Conservation (phyloP, 306 rosid species). For the Chamaecrista fasciculata region DNA sequence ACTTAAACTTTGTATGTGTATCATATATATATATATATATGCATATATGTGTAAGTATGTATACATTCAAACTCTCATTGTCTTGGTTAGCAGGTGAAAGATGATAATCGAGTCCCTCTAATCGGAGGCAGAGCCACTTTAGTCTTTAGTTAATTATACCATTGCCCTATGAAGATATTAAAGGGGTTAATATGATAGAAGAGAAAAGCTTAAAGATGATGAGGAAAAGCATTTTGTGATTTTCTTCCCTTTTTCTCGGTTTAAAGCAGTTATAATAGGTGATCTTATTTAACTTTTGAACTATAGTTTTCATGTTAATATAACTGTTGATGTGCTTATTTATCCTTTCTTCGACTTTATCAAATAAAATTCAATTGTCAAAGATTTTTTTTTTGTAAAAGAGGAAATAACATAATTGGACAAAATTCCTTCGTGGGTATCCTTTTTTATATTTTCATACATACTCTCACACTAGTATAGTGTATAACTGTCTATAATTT, state of each 20-base stretch:
- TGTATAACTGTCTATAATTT: too few species aligned
- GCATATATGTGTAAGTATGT: background rate
- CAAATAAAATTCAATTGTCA: background rate
- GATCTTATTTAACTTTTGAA: background rate
- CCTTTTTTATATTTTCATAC: too few species aligned
- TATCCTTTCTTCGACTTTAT: background rate
- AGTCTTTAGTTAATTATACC: background rate
- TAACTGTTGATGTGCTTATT: background rate
- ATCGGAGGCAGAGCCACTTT: background rate
- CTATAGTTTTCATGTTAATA: background rate
- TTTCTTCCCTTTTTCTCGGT: background rate
- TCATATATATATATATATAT: background rate
- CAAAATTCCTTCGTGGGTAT: too few species aligned
- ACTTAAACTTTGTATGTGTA: background rate
- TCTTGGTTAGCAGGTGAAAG: slow-evolving; percentile 4
- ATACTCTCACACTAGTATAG: too few species aligned
- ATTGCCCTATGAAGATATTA: slow-evolving; percentile 3
- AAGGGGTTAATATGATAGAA: background rate
- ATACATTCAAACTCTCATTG: slow-evolving; percentile 9
- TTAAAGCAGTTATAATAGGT: background rate
- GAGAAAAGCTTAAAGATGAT: background rate
- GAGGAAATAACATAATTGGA: too few species aligned
- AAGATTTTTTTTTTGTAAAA: too few species aligned
- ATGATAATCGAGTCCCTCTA: background rate
- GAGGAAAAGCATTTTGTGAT: background rate